Percentiles rank a stretch among this genome's conserved stretches.
Evolutionary conservation across 2,329 filamentous ascomycete genomes (phyloP).

Genomic region (Aspergillus sclerotialis): DNA sequence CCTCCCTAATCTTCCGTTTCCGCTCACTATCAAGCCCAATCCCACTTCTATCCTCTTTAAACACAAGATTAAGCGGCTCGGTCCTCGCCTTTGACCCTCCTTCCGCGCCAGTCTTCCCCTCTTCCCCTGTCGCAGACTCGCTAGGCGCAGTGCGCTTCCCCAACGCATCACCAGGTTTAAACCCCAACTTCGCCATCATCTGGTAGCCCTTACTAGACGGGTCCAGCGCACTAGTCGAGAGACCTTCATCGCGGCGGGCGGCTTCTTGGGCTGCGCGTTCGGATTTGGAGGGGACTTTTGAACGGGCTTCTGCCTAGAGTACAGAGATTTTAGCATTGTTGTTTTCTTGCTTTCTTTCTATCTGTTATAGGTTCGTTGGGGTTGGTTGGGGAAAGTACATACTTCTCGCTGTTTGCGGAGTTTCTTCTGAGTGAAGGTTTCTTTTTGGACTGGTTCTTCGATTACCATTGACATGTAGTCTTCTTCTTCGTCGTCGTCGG

Average conservation of each 20-base stretch:
- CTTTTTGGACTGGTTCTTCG: conserved; percentile 55
- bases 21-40: conserved; percentile 78
- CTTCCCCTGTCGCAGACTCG: conserved; percentile 1
- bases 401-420: conserved; percentile 48
- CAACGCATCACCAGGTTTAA: conserved; percentile 66
- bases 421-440: conserved; percentile 57
- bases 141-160: conserved; percentile 50
- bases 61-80: conserved; percentile 67
- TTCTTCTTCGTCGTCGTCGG: conserved; percentile 65
- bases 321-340: conserved; percentile 1
- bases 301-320: conserved; percentile 57
- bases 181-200: conserved; percentile 97
- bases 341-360: no score
- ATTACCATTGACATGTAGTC: conserved; percentile 99
- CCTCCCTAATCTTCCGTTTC: conserved; percentile 67
- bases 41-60: conserved; percentile 75
- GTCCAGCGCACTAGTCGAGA: conserved; percentile 66
- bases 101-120: conserved; percentile 4
- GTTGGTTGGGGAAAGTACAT: conserved; percentile 9
- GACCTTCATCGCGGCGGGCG: conserved; percentile 64
- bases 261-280: conserved; percentile 71
- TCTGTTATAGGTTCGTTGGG: not conserved
- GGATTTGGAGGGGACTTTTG: conserved; percentile 65
- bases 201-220: conserved; percentile 76
- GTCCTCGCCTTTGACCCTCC: conserved; percentile 37